Conservation (phyloP, 2,329 filamentous ascomycete species). For the Massarina eburnea region DNA sequence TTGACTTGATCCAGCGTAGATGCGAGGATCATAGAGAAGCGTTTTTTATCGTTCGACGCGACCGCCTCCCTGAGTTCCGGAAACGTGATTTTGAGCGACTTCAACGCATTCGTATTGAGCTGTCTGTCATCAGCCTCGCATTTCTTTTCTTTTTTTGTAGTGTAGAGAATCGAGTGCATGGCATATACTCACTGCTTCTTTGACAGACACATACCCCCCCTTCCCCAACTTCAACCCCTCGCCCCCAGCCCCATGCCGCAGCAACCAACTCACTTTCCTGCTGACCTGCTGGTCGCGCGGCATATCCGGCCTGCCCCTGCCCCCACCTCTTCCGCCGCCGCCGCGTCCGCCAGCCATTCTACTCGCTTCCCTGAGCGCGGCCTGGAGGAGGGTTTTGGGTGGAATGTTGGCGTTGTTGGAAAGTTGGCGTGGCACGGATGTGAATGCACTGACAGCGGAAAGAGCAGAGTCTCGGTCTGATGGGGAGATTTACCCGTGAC, state of each 20-base stretch:
- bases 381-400: conserved; percentile 13
- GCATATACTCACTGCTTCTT: conserved; percentile 56
- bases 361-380: conserved; percentile 8
- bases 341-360: conserved; percentile 15
- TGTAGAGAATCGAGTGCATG: not conserved
- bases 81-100: conserved; percentile 71
- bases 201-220: conserved; percentile 63
- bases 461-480: too few relatives aligned
- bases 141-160: not conserved
- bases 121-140: conserved; percentile 26
- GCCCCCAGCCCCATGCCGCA: conserved; percentile 63
- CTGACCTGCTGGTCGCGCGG: conserved; percentile 50
- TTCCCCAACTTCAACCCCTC: conserved; percentile 61
- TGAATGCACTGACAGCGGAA: too few relatives aligned
- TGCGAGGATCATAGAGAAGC: conserved; percentile 74
- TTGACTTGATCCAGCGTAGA: conserved; percentile 13
- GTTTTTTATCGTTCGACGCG: conserved; percentile 80
- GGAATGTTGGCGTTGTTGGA: conserved; percentile 17
- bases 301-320: conserved; percentile 38
- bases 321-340: conserved; percentile 33
- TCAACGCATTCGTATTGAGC: conserved; percentile 63
- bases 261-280: conserved; percentile 55
- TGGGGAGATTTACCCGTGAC: too few relatives aligned
- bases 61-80: conserved; percentile 72
- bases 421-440: too few relatives aligned